These are phyloP conservation scores for Kwoniella dendrophila DNA, from an alignment of 768 basidiomycete genomes.

Conservation along the genomic window DNA sequence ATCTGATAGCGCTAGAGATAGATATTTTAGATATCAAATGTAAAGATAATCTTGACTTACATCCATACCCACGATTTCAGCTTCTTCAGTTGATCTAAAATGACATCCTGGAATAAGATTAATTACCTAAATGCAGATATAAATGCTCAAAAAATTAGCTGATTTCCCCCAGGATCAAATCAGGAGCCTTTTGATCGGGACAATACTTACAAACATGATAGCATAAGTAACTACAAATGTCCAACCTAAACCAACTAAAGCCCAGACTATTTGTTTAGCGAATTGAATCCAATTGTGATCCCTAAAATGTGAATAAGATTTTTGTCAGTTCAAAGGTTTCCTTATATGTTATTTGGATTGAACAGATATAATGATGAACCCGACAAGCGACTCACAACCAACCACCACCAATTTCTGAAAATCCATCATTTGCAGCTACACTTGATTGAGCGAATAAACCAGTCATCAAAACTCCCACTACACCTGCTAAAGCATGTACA, in stretches of 20 bases:
- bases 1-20: too few species aligned
- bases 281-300: conserved; percentile 66
- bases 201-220: conserved; percentile 49
- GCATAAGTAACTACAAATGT: conserved; percentile 54
- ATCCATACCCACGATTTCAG: conserved; percentile 75
- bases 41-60: conserved; percentile 20
- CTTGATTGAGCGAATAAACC: conserved; percentile 78
- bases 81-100: conserved; percentile 62
- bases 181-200: not conserved
- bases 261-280: conserved; percentile 72
- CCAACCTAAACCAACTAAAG: conserved; percentile 53
- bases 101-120: conserved; percentile 78
- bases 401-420: conserved; percentile 67
- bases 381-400: conserved; percentile 63
- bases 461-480: conserved; percentile 65
- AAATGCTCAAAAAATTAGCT: not conserved
- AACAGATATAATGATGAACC: not conserved
- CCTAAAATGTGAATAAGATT: conserved; percentile 20
- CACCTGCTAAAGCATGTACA: conserved; percentile 56
- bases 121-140: conserved; percentile 69
- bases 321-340: too few species aligned
- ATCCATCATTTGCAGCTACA: conserved; percentile 79
- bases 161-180: not conserved
- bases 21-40: conserved; percentile 57
- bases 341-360: conserved; percentile 60